Conservation (phyloP, 148 eudicot genomes). For the Rhododendron williamsianum region DNA sequence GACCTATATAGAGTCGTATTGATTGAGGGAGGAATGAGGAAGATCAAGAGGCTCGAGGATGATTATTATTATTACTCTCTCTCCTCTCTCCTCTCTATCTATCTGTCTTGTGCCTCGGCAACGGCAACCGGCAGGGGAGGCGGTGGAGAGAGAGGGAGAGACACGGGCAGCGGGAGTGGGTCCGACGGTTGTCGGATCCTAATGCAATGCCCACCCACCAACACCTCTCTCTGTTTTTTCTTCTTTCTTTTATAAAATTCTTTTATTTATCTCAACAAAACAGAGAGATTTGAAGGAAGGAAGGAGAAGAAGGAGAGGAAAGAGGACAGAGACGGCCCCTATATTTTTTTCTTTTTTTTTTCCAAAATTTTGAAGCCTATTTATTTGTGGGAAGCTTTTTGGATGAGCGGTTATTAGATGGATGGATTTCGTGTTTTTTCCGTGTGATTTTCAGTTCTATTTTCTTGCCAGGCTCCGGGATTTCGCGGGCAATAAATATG, state of each 20-base stretch:
- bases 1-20: background rate
- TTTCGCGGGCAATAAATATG: background rate
- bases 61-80: background rate
- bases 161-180: background rate
- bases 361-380: background rate
- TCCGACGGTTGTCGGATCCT: slow-evolving; percentile 1
- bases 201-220: background rate
- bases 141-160: background rate
- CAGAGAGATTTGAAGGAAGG: background rate
- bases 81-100: slow-evolving; percentile 3
- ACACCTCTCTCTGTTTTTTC: background rate
- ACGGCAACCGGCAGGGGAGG: background rate
- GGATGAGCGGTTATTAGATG: background rate
- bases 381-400: background rate
- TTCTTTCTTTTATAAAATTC: background rate
- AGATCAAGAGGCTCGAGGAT: background rate
- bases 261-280: background rate
- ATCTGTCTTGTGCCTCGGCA: background rate
- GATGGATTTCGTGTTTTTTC: background rate
- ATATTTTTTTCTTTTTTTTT: background rate
- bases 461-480: background rate
- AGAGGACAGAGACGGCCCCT: background rate
- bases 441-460: background rate
- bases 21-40: background rate
- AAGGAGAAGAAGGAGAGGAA: background rate